phyloP scores from a whole-genome alignment of 2,329 filamentous ascomycete genomes.

The Trichoderma aggressivum region DNA sequence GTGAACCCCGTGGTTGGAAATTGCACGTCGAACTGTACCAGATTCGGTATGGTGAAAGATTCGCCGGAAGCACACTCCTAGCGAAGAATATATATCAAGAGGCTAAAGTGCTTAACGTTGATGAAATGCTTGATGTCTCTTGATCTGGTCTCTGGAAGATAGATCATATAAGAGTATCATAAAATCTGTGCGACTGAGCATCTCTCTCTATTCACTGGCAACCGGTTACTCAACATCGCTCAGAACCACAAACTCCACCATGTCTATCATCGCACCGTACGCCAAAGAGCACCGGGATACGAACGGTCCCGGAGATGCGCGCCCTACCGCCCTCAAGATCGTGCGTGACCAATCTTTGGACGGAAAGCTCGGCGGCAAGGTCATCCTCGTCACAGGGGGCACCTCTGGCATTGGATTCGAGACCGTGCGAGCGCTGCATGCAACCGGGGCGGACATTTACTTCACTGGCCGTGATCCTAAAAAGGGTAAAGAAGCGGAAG shows the following conservation, averaged over 20 bases:
- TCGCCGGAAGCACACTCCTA: neutral
- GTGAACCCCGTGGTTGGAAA: neutral
- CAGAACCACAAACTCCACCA: neutral
- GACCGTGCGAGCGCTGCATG: conserved; percentile 40
- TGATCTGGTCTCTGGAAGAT: accelerated
- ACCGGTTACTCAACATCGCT: neutral
- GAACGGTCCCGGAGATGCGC: conserved; percentile 30
- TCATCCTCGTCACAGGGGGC: conserved; percentile 42
- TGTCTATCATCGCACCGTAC: conserved; percentile 5
- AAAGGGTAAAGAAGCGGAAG: conserved; percentile 23
- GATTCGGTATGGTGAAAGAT: neutral
- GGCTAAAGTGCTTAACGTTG: neutral
- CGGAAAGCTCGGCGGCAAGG: conserved; percentile 33
- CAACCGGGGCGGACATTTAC: conserved; percentile 44
- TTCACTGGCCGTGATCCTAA: conserved; percentile 40
- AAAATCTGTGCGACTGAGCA: neutral
- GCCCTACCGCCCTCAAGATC: conserved; percentile 37
- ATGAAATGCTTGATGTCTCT: too few relatives aligned
- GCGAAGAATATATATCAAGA: neutral
- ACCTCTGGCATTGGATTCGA: conserved; percentile 43
- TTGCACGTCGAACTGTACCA: neutral
- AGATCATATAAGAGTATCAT: too few relatives aligned
- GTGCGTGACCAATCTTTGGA: conserved; percentile 31
- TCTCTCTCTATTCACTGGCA: neutral
- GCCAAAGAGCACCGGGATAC: neutral